These are phyloP conservation scores for Backusella mclennaniae DNA, from an alignment of 192 early-diverging fungal species.

Conservation along the genomic window DNA sequence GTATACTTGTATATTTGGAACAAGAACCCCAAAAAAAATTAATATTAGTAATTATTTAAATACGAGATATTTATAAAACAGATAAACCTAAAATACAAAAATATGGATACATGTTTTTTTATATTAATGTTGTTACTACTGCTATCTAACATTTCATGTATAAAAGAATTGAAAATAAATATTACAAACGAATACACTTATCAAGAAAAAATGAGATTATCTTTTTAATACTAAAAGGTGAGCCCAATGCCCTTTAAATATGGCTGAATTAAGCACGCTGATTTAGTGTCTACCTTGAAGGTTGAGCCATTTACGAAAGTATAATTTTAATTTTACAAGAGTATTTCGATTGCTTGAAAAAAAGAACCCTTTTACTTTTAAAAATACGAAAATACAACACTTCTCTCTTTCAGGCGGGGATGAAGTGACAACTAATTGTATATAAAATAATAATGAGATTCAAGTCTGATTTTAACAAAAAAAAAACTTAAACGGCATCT, in stretches of 20 bases:
- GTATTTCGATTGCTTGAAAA: not conserved
- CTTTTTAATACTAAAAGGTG: not conserved
- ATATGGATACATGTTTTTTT: no score
- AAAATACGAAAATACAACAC: not conserved
- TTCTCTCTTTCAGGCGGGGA: not conserved
- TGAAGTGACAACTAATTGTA: not conserved
- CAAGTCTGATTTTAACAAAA: not conserved
- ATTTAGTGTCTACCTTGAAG: not conserved
- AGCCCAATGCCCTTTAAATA: not conserved
- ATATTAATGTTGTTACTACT: no score
- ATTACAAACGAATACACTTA: no score
- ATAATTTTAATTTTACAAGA: not conserved
- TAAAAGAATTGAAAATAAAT: no score
- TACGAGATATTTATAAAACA: not conserved
- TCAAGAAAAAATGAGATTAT: not conserved
- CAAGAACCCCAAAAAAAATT: not conserved
- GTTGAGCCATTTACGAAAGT: not conserved
- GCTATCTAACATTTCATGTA: no score
- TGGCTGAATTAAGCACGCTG: not conserved
- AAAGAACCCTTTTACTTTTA: not conserved
- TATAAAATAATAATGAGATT: not conserved
- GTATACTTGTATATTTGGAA: not conserved
- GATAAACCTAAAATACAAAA: not conserved
- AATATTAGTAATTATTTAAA: not conserved
- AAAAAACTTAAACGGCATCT: not conserved